Base-by-base conservation (phyloP, 768 basidiomycete species). In the button mushroom (Agaricus bisporus) region DNA sequence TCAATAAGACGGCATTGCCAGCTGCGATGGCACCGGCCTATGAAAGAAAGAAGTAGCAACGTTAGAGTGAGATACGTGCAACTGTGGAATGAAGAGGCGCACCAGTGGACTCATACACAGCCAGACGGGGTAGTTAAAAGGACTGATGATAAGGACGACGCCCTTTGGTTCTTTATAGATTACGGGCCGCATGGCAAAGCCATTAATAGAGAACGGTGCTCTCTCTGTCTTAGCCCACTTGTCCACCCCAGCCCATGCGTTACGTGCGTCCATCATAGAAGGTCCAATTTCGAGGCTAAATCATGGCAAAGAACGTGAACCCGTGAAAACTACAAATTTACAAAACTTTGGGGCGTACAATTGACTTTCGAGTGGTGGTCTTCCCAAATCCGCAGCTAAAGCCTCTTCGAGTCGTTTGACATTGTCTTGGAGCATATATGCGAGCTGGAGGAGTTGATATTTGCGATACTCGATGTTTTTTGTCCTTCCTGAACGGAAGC, bases 111-210 rank as follows among this genome's bases (percentile, higher is more conserved):
- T 69, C 7, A 88, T 36, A 0, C 76, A 64, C 48, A 86, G 65
- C 73, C 75, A 83, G 11, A 89, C 55, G 0, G 88, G 89, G 61
- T 85, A 88, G 65, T 89, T 90, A 76, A 87, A 89, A 0, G 87
- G 85, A 29, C 72, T 73, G 51, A 91, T 84, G 59, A 87, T 78
- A 45, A 89, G 69, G 0, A 85, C 77, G 22, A 82, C 76, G 2
- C 88, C 88, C 64, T 92, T 93, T 42, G 91, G 75, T 58, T 89
- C 87, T 60, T 89, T 88, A 50, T 80, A 73, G 1, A 89, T 74
- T 12, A 75, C 72, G 1, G 89, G 88, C 8, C 75, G 71, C 75
- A 88, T 79, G 0, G 80, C 68, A 6, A 69, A 71, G 61, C 74
- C 87, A 59, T 75, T 81, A 48, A 86, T 14, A 26, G 66, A 74